Evolutionary conservation across 441 rosid genomes (phyloP).

Genomic region (Viola pubescens): DNA sequence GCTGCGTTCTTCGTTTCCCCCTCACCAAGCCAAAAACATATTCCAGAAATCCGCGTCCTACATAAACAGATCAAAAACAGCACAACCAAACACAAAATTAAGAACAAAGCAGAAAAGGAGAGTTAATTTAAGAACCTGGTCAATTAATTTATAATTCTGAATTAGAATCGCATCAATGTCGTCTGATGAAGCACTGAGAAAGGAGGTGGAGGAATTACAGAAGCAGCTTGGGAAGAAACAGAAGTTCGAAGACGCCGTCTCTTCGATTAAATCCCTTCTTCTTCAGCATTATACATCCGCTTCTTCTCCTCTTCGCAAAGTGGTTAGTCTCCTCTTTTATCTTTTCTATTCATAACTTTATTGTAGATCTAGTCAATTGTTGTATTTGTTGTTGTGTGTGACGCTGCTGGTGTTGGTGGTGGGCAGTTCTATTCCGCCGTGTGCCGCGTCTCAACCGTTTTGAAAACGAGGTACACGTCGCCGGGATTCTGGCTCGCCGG

Average conservation of each 20-base stretch:
- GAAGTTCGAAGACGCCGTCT: constrained; percentile 67
- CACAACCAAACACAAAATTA: too few relatives aligned
- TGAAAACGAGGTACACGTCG: constrained; percentile 72
- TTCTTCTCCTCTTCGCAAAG: constrained; percentile 52
- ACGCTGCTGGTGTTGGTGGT: constrained; percentile 6
- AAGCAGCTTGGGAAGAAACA: constrained; percentile 67
- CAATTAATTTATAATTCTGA: too few relatives aligned
- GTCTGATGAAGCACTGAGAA: constrained; percentile 46
- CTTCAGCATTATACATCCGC: constrained; percentile 43
- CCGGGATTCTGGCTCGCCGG: constrained; percentile 88
- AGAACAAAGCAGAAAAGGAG: too few relatives aligned
- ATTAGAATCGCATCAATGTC: not conserved
- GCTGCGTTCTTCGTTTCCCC: too few relatives aligned
- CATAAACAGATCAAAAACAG: too few relatives aligned
- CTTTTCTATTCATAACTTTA: constrained; percentile 1
- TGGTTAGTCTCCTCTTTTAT: constrained; percentile 24
- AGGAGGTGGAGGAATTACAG: constrained; percentile 60
- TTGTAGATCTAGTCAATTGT: not conserved
- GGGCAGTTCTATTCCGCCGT: constrained; percentile 60
- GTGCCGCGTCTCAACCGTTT: constrained; percentile 73
- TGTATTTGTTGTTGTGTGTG: not conserved
- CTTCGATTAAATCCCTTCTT: constrained; percentile 47
- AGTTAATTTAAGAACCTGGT: too few relatives aligned
- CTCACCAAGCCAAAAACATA: too few relatives aligned
- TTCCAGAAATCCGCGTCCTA: too few relatives aligned